phyloP scores from a whole-genome alignment of 1,139 yeast species.

The Saccharomyces hybrid region DNA sequence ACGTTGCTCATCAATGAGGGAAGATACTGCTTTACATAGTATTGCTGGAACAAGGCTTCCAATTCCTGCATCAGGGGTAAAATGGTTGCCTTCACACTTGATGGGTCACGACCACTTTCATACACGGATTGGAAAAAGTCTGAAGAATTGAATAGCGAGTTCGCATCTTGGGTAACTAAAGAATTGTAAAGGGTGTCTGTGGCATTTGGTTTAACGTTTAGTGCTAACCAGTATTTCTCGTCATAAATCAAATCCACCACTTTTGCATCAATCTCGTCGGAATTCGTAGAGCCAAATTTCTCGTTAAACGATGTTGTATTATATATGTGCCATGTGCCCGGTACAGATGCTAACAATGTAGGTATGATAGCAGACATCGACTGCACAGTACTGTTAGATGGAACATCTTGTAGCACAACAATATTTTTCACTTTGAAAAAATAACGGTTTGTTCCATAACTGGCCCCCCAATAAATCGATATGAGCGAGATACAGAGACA shows the following conservation, averaged over 20 bases:
- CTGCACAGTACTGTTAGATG: neutral
- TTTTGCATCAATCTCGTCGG: constrained; percentile 35
- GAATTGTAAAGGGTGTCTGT: constrained; percentile 31
- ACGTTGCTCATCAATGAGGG: constrained; percentile 20
- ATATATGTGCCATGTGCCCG: constrained; percentile 30
- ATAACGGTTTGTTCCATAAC: constrained; percentile 3
- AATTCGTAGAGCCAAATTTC: constrained; percentile 30
- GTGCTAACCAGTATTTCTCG: constrained; percentile 47
- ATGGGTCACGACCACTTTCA: constrained; percentile 48
- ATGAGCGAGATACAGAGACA: constrained; percentile 6
- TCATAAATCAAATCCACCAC: constrained; percentile 39
- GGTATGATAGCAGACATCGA: constrained; percentile 7
- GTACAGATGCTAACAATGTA: constrained; percentile 8
- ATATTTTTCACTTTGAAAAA: constrained; percentile 1
- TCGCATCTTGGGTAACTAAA: neutral
- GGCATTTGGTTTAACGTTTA: constrained; percentile 41
- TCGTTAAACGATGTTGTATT: constrained; percentile 16
- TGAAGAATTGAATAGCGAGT: constrained; percentile 15
- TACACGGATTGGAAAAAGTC: constrained; percentile 34
- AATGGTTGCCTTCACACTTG: constrained; percentile 37
- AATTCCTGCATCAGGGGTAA: constrained; percentile 34
- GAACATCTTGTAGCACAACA: constrained; percentile 7
- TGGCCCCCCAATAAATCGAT: constrained; percentile 6
- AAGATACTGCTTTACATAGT: constrained; percentile 23
- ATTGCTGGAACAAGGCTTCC: constrained; percentile 27